Conservation (phyloP, 2,329 filamentous ascomycete genomes). For the Cercospora berteroae region DNA sequence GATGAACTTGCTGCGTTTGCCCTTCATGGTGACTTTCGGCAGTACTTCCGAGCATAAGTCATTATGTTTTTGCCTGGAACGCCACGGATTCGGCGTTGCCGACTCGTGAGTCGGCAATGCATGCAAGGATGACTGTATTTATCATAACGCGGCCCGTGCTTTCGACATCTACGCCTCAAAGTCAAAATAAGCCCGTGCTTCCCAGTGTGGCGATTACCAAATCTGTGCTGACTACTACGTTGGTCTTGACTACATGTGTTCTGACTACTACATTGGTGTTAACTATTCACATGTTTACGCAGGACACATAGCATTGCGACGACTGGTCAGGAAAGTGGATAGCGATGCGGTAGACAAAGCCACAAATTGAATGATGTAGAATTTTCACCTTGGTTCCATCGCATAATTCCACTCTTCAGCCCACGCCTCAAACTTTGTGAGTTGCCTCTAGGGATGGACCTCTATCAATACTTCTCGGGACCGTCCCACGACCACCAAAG, state of each 20-base stretch:
- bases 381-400: not conserved
- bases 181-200: not conserved
- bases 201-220: not conserved
- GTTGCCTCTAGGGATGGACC: too few relatives aligned
- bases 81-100: not conserved
- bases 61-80: not conserved
- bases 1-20: not conserved
- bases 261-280: not conserved
- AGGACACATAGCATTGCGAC: not conserved
- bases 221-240: not conserved
- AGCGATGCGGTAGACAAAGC: not conserved
- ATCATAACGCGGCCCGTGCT: not conserved
- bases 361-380: not conserved
- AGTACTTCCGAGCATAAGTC: not conserved
- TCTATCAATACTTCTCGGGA: not conserved
- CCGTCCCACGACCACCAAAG: not conserved
- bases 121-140: not conserved
- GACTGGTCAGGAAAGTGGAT: not conserved
- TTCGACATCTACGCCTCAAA: not conserved
- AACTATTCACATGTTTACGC: not conserved
- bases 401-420: not conserved
- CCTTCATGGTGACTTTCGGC: not conserved
- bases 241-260: not conserved
- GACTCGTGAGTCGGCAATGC: not conserved
- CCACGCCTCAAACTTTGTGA: not conserved